Percentiles rank a stretch among this genome's conserved stretches.
These are phyloP conservation scores for Kentomonas sorsogonicus DNA, from an alignment of 208 protist genomes.

Conservation along the genomic window DNA sequence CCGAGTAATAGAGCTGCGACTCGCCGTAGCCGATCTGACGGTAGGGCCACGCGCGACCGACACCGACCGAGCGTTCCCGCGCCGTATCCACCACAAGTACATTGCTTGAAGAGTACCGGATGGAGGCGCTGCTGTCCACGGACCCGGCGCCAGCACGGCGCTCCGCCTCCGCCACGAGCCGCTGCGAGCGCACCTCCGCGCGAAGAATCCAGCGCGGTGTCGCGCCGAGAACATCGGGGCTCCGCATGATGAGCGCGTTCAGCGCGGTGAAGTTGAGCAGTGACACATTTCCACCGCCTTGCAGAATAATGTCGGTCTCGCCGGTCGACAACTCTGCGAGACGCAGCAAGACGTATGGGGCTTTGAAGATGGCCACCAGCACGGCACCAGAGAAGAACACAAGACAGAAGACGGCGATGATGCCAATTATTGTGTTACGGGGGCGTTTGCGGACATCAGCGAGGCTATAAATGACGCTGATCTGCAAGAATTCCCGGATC, in stretches of 20 bases:
- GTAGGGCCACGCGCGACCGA: conserved; percentile 86
- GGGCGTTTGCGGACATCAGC: conserved; percentile 47
- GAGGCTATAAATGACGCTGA: conserved; percentile 43
- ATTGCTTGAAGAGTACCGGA: too few relatives aligned
- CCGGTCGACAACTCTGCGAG: conserved; percentile 58
- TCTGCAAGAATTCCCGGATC: conserved; percentile 16
- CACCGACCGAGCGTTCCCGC: conserved; percentile 46
- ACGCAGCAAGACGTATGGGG: conserved; percentile 64
- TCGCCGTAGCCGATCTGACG: conserved; percentile 75
- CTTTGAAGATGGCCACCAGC: conserved; percentile 50
- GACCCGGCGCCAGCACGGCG: neutral
- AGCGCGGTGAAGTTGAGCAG: conserved; percentile 62
- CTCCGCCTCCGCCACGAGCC: neutral
- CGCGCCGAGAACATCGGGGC: conserved; percentile 25
- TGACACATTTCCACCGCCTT: conserved; percentile 13
- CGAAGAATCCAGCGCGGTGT: conserved; percentile 61
- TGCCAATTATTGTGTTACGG: conserved; percentile 57
- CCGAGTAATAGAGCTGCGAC: conserved; percentile 61
- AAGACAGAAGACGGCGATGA: conserved; percentile 49
- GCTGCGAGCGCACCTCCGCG: conserved; percentile 16
- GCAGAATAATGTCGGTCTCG: conserved; percentile 68
- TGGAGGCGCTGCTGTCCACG: conserved; percentile 11
- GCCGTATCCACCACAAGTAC: conserved; percentile 71
- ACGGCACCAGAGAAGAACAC: conserved; percentile 61
- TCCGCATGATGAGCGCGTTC: conserved; percentile 6